A percentile compares a stretch with the other conserved stretches of the same genome.
Evolutionary conservation across 495 filamentous ascomycete species (phyloP).

Genomic region (Darksidea phi): DNA sequence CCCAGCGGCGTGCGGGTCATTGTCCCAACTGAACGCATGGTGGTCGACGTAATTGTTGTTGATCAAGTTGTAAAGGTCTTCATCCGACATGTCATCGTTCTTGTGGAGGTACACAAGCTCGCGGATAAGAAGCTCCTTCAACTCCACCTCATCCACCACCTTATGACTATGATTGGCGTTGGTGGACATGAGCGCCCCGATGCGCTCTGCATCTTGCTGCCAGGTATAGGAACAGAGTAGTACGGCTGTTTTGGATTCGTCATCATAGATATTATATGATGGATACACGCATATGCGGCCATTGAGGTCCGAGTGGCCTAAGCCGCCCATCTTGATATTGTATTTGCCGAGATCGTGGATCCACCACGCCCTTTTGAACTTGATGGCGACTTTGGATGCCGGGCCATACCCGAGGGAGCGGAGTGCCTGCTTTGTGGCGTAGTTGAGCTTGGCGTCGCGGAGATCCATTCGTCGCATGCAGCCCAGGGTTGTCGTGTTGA

Average conservation of each 20-base stretch:
- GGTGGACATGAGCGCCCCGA: neutral
- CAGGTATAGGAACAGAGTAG: neutral
- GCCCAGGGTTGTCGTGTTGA: neutral
- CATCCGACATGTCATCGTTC: neutral
- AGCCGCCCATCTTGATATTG: neutral
- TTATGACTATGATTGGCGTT: too few species aligned
- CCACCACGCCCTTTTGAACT: neutral
- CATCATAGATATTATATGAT: neutral
- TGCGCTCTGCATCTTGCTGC: neutral
- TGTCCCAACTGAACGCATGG: neutral
- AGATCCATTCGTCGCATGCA: neutral
- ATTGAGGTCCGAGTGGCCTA: neutral
- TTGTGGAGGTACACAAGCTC: neutral
- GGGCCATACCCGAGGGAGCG: neutral
- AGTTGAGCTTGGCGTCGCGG: neutral
- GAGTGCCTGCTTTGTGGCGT: neutral
- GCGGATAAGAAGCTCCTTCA: neutral
- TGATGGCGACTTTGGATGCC: neutral
- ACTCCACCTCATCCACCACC: neutral
- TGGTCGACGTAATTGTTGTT: neutral
- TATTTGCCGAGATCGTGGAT: neutral
- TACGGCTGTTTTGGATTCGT: neutral
- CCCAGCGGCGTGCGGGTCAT: neutral
- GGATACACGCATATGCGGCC: neutral
- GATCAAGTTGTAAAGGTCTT: neutral